Base-by-base conservation (phyloP, 2,329 filamentous ascomycete genomes). In the Claviceps lovelessii region DNA sequence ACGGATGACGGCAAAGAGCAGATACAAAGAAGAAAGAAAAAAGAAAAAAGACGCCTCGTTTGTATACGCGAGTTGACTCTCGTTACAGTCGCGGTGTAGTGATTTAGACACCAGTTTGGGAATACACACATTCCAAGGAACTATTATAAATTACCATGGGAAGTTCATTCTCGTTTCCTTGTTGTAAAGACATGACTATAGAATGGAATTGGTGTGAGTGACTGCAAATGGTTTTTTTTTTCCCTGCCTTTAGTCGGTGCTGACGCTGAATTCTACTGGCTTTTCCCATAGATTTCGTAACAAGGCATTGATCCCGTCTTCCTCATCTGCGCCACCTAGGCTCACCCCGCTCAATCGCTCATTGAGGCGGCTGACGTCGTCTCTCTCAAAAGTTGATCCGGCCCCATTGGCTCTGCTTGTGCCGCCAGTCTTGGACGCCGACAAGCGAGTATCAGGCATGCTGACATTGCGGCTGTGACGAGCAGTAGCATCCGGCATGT, bases 251-350 rank as follows among this genome's bases (percentile, higher is more conserved):
- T 51, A 65, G 42, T 65, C 61, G 11, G 63, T 61, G 61, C 79
- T 82, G 33, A 76, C 75, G 61, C 77, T 77, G 56, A 82, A 67
- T 61, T 82, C 78, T 65, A 74, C 69, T 51, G 73, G 77, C 71
- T 79, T 83, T 49, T 84, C 80, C 81, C 81, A 84, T 51, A 84
- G 65, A 58, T 77, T 78, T 54, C 80, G 71, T 53, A 84, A 66
- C 47, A 83, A 61, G 5, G 75, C 69, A 1, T 73, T 68, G 1
- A 78, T 75, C 10, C 72, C 74, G 51, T 78, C 75, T 51, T 78
- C 75, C 31, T 76, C 76, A 28, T 74, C 71, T 3, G 73, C 71
- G 1, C 75, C 75, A 0, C 73, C 72, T 2, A 76, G 65, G 54
- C 75, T 79, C 10, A 73, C 69, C 2, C 76, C 77, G 55, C 77